These are phyloP conservation scores for Eucommia ulmoides DNA, from an alignment of 257 asterid species.

Conservation along the genomic window DNA sequence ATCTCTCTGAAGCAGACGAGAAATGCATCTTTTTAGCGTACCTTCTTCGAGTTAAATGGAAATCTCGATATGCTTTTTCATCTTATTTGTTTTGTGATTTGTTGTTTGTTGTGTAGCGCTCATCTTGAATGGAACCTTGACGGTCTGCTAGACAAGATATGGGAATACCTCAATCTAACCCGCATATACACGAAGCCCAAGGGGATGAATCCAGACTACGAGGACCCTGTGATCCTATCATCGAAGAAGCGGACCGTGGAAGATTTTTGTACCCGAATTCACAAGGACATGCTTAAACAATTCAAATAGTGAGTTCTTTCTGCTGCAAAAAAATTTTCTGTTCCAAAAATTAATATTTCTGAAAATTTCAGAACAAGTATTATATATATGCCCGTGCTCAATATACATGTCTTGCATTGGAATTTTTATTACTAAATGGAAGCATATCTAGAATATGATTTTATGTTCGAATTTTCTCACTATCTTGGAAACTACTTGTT, in stretches of 20 bases:
- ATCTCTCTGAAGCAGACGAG: too few species aligned
- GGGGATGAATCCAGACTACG: constrained; percentile 98
- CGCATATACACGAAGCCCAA: constrained; percentile 98
- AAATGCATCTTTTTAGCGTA: too few species aligned
- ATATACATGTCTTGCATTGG: too few species aligned
- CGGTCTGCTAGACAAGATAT: constrained; percentile 84
- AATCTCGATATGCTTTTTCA: too few species aligned
- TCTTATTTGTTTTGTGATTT: too few species aligned
- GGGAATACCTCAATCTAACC: constrained; percentile 90
- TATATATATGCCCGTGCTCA: too few species aligned
- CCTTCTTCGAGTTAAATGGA: too few species aligned
- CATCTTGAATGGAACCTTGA: constrained; percentile 99
- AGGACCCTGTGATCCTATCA: constrained; percentile 92
- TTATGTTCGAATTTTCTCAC: background rate
- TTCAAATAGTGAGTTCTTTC: constrained; percentile 62
- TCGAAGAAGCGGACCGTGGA: constrained; percentile 80
- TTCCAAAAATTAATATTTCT: background rate
- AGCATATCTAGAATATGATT: background rate
- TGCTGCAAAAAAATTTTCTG: background rate
- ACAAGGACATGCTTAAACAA: constrained; percentile 95
- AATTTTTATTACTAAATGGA: background rate
- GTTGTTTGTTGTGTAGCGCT: too few species aligned
- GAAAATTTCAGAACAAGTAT: background rate
- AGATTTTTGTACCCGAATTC: constrained; percentile 86
- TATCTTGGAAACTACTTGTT: constrained; percentile 10